phyloP scores from a whole-genome alignment of 208 protist genomes.

The Tritrichomonas musculus region DNA sequence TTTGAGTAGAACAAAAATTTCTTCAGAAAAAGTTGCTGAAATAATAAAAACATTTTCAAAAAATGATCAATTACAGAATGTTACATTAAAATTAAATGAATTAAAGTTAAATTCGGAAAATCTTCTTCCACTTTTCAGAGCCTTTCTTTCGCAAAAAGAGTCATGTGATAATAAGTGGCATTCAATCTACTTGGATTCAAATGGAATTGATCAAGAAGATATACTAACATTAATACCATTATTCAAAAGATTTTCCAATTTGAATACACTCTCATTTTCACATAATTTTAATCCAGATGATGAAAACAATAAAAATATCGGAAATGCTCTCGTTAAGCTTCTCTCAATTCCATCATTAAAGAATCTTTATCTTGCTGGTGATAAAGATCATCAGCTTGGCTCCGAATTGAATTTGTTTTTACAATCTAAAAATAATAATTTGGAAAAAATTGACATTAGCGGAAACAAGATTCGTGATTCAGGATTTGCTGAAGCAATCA shows the following conservation, averaged over 20 bases:
- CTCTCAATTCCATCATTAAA: neutral
- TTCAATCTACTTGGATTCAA: neutral
- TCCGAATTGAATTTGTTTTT: neutral
- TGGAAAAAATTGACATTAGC: neutral
- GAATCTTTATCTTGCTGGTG: neutral
- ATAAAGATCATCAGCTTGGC: neutral
- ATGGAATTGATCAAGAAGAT: neutral
- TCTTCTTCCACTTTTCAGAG: no score
- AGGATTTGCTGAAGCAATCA: neutral
- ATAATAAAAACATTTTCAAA: neutral
- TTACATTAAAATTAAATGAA: neutral
- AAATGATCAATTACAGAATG: neutral
- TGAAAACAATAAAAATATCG: neutral
- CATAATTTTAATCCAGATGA: neutral
- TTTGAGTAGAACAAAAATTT: neutral
- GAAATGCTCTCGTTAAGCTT: neutral
- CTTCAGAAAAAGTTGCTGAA: neutral
- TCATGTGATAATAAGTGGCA: neutral
- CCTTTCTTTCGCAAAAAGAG: neutral
- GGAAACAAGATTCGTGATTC: neutral
- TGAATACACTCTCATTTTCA: neutral
- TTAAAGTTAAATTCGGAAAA: neutral
- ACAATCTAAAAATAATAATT: neutral
- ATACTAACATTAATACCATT: neutral
- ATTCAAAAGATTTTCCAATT: neutral